Base-by-base conservation (phyloP, 495 filamentous ascomycete genomes). In the Monascus purpureus region DNA sequence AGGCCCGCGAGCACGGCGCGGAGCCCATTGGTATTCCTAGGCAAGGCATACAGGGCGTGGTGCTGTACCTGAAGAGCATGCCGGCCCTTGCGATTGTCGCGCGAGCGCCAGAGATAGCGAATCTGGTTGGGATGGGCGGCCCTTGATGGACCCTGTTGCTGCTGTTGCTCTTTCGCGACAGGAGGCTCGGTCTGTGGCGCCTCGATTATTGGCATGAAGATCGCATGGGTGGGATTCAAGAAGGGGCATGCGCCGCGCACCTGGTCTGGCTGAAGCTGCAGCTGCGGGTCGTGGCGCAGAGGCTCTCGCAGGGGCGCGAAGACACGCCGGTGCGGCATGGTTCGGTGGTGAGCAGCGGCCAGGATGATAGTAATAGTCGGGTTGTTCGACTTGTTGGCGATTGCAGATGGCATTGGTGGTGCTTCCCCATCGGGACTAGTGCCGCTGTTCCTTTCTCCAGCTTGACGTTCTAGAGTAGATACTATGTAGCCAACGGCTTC, bases 41-140 rank as follows among this genome's bases (percentile, higher is more conserved):
- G 74, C 0, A 47, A 39, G 6, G 49, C 28, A 19, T 52, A 50
- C 12, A 33, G 36, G 6, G 46, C 40, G 6, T 47, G 32, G 8
- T 54, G 46, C 5, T 60, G 52, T 29, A 81, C 49, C 2, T 60
- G 36, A 1, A 78, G 43, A 11, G 71, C 57, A 50, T 82, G 77
- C 12, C 79, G 61, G 14, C 77, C 73, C 55, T 82, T 82, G 25
- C 77, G 62, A 45, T 79, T 80, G 48, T 82, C 76, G n/a, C 78
- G 67, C 25, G 75, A 74, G 9, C 70, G 68, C 68, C 68, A 75
- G 32, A 63, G 45, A 50, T 49, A 66, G n/a, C n/a, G n/a, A n/a
- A n/a, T n/a, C n/a, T n/a, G n/a, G n/a, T n/a, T n/a, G n/a, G n/a
- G n/a, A n/a, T n/a, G n/a, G n/a, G n/a, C n/a, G n/a, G n/a, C n/a